These are phyloP conservation scores for Cutaneotrichosporon curvatum DNA, from an alignment of 1,284 basidiomycete species.

Conservation along the genomic window DNA sequence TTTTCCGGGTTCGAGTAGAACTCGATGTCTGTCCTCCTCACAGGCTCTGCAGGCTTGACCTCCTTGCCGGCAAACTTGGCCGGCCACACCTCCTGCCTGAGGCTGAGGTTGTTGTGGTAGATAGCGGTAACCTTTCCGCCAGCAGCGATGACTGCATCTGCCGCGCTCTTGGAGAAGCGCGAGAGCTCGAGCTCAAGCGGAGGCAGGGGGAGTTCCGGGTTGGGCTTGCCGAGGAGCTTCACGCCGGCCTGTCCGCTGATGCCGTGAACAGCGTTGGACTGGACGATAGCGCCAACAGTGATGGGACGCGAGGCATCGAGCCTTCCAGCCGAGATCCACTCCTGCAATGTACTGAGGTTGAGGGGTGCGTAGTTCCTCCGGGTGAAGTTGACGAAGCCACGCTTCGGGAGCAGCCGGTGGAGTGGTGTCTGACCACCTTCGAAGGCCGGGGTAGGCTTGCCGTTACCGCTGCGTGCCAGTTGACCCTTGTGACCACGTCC, in stretches of 20 bases:
- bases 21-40: slow-evolving; percentile 70
- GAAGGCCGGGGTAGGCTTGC: slow-evolving; percentile 75
- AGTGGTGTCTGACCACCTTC: slow-evolving; percentile 96
- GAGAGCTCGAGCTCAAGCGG: slow-evolving; percentile 77
- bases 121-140: slow-evolving; percentile 84
- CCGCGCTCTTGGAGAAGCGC: slow-evolving; percentile 77
- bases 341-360: slow-evolving; percentile 78
- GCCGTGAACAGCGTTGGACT: slow-evolving; percentile 81
- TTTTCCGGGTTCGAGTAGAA: slow-evolving; percentile 47
- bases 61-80: slow-evolving; percentile 52
- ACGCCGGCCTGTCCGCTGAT: slow-evolving; percentile 69
- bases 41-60: slow-evolving; percentile 65
- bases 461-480: slow-evolving; percentile 83
- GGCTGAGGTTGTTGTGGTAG: slow-evolving; percentile 80
- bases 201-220: slow-evolving; percentile 45
- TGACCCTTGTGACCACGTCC: slow-evolving; percentile 95
- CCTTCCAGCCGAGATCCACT: slow-evolving; percentile 81
- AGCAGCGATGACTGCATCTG: slow-evolving; percentile 68
- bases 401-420: slow-evolving; percentile 84
- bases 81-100: slow-evolving; percentile 69
- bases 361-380: slow-evolving; percentile 71
- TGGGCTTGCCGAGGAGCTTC: slow-evolving; percentile 78
- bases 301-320: slow-evolving; percentile 75
- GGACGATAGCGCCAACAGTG: slow-evolving; percentile 74
- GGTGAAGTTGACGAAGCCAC: slow-evolving; percentile 81